A percentile compares a stretch with the other conserved stretches of the same genome.
Evolutionary conservation across 768 basidiomycete genomes (phyloP).

Genomic region (Porphyrellus cyaneotinctus): DNA sequence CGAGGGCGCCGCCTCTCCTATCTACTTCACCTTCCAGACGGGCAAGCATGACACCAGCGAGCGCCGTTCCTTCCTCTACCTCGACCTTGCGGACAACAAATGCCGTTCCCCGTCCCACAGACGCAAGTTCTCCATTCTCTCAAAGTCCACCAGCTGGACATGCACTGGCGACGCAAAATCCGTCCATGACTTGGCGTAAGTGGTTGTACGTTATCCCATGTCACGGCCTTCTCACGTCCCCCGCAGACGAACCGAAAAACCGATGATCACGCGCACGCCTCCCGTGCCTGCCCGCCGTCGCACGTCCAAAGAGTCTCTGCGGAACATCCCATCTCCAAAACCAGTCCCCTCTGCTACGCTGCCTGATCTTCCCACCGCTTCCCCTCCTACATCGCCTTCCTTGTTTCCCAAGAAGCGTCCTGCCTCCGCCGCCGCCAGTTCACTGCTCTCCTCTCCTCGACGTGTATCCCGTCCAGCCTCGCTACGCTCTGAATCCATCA

Average conservation of each 20-base stretch:
- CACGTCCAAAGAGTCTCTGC: constrained; percentile 40
- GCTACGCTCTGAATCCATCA: constrained; percentile 36
- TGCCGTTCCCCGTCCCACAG: constrained; percentile 37
- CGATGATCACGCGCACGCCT: constrained; percentile 10
- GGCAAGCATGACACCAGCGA: constrained; percentile 36
- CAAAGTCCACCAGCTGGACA: constrained; percentile 32
- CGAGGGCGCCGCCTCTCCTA: constrained; percentile 33
- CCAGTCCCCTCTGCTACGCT: constrained; percentile 53
- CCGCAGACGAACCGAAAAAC: constrained; percentile 27
- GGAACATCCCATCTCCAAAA: constrained; percentile 55
- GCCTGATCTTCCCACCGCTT: constrained; percentile 38
- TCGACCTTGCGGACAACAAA: constrained; percentile 59
- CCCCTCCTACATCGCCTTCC: background rate
- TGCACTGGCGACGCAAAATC: constrained; percentile 13
- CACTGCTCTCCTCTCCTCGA: constrained; percentile 12
- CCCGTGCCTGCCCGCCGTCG: constrained; percentile 22
- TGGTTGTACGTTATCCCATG: background rate
- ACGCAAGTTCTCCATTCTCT: constrained; percentile 31
- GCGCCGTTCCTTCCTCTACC: constrained; percentile 60
- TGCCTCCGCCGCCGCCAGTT: constrained; percentile 19
- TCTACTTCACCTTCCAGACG: constrained; percentile 47
- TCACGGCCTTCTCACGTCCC: background rate
- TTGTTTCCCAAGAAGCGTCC: constrained; percentile 6
- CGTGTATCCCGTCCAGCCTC: constrained; percentile 16
- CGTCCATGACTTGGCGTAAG: constrained; percentile 13